Evolutionary conservation across 179 eudicot genomes (phyloP).

Genomic region (Amaranthus tricolor): DNA sequence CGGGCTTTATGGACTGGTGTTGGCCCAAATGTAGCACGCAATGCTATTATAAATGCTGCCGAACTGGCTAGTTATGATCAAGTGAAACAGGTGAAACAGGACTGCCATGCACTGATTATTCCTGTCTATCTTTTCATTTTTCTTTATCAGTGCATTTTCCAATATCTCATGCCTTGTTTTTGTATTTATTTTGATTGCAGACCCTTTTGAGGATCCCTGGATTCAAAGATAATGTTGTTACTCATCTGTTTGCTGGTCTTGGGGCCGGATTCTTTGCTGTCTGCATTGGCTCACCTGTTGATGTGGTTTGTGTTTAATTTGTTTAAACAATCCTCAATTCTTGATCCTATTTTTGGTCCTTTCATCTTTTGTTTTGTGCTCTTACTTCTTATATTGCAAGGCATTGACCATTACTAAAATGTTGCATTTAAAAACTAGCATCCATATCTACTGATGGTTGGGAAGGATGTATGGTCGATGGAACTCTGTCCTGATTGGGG

Average conservation of each 20-base stretch:
- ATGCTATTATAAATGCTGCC: slow-evolving; percentile 97
- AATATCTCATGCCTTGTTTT: slow-evolving; percentile 10
- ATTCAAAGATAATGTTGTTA: slow-evolving; percentile 79
- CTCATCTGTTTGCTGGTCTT: slow-evolving; percentile 81
- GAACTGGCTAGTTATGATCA: slow-evolving; percentile 97
- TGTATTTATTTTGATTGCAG: slow-evolving; percentile 36
- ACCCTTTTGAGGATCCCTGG: slow-evolving; percentile 88
- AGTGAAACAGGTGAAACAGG: slow-evolving; percentile 74
- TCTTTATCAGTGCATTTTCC: neutral
- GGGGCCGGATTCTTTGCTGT: slow-evolving; percentile 97
- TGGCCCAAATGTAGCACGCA: slow-evolving; percentile 92
- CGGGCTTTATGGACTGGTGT: slow-evolving; percentile 88
- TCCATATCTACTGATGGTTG: neutral
- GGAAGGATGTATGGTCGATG: neutral
- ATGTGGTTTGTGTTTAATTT: slow-evolving; percentile 58
- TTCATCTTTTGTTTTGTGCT: neutral
- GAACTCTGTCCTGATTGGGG: neutral
- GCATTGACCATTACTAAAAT: neutral
- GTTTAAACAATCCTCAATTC: neutral
- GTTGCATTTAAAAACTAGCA: neutral
- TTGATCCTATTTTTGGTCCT: slow-evolving; percentile 6
- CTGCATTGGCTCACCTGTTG: slow-evolving; percentile 97
- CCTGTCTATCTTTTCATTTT: slow-evolving; percentile 1
- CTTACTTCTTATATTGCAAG: neutral
- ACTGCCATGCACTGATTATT: neutral